A percentile compares a stretch with the other conserved stretches of the same genome.
phyloP scores from a whole-genome alignment of 2,329 filamentous ascomycete species.

The Pseudogymnoascus sp. region DNA sequence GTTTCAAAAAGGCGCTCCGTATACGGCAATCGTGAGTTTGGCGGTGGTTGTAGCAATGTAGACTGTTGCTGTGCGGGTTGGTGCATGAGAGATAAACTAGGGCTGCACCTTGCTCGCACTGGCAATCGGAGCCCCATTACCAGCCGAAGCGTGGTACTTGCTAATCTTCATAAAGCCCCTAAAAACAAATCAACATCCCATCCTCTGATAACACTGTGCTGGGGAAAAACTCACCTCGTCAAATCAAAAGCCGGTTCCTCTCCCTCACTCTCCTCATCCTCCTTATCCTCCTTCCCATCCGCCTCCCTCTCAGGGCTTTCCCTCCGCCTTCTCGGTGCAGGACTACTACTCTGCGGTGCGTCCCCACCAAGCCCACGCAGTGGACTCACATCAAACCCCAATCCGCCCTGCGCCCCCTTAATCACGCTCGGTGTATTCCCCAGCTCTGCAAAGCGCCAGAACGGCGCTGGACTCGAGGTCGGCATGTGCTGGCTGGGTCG shows the following conservation, averaged over 20 bases:
- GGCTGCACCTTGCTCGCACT: neutral
- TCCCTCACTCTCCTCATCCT: slow-evolving; percentile 30
- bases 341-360: slow-evolving; percentile 49
- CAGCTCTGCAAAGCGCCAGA: slow-evolving; percentile 80
- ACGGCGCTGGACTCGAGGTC: slow-evolving; percentile 74
- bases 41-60: neutral
- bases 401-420: slow-evolving; percentile 24
- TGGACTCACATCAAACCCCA: slow-evolving; percentile 50
- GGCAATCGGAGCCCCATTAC: neutral
- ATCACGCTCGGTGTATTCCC: slow-evolving; percentile 56
- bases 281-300: slow-evolving; percentile 19
- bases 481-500: slow-evolving; percentile 79
- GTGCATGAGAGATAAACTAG: neutral
- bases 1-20: neutral
- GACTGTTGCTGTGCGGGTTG: neutral
- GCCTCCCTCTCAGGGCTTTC: slow-evolving; percentile 11
- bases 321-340: slow-evolving; percentile 32
- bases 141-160: slow-evolving; percentile 2
- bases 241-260: slow-evolving; percentile 50
- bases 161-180: slow-evolving; percentile 8
- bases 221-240: neutral
- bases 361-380: slow-evolving; percentile 37
- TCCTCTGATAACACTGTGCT: neutral
- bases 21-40: neutral
- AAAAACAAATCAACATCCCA: neutral